Percentiles rank a stretch among this genome's conserved stretches.
These are phyloP conservation scores for Dothidotthia symphoricarpi DNA, from an alignment of 2,329 filamentous ascomycete species.

Conservation along the genomic window DNA sequence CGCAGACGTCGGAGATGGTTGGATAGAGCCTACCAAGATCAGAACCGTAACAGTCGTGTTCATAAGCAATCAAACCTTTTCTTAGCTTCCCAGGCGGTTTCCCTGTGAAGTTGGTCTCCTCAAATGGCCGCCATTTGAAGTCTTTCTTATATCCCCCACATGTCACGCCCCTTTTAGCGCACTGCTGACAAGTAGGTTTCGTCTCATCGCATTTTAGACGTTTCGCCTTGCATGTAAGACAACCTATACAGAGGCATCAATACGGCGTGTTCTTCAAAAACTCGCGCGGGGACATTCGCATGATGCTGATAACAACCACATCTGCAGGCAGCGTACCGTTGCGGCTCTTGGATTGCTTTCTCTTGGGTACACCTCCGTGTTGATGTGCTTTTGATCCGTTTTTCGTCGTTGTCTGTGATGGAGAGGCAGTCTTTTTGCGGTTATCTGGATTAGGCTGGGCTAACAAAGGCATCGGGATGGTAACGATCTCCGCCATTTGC, in stretches of 20 bases:
- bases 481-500: conserved; percentile 56
- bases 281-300: conserved; percentile 4
- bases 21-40: conserved; percentile 12
- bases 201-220: conserved; percentile 72
- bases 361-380: conserved; percentile 52
- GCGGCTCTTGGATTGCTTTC: conserved; percentile 72
- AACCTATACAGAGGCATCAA: conserved; percentile 51
- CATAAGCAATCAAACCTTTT: conserved; percentile 43
- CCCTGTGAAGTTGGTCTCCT: conserved; percentile 57
- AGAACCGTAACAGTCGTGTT: conserved; percentile 3
- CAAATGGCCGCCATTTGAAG: conserved; percentile 72
- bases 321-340: conserved; percentile 59
- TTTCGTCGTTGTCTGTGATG: conserved; percentile 17
- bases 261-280: neutral
- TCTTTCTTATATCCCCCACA: conserved; percentile 74
- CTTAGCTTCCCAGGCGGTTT: conserved; percentile 47
- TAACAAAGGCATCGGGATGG: conserved; percentile 55
- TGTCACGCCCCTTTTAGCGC: conserved; percentile 61
- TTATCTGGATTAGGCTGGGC: conserved; percentile 3
- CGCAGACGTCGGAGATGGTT: conserved; percentile 6
- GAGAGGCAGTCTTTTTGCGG: conserved; percentile 26
- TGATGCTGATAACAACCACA: neutral
- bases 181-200: conserved; percentile 67
- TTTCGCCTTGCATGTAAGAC: conserved; percentile 71
- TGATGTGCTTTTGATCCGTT: conserved; percentile 24